These are phyloP conservation scores for Fusarium tuaranense DNA, from an alignment of 2,329 filamentous ascomycete genomes.

Conservation along the genomic window DNA sequence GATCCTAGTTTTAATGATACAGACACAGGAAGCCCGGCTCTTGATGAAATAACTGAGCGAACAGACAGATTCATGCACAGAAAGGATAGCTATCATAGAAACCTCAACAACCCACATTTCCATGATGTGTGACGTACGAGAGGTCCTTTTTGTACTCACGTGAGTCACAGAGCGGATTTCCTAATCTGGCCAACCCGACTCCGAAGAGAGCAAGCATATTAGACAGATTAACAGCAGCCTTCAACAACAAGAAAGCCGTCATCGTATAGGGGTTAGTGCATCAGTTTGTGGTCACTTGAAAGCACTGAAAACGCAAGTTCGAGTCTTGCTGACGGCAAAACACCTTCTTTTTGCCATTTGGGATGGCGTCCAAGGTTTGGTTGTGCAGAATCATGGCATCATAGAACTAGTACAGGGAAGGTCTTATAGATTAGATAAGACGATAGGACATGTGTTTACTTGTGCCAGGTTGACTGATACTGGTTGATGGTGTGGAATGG, in stretches of 20 bases:
- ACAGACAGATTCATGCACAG: too few relatives aligned
- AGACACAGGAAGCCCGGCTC: background rate
- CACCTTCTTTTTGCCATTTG: background rate
- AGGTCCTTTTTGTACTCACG: too few relatives aligned
- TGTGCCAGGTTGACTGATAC: too few relatives aligned
- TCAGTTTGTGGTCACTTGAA: background rate
- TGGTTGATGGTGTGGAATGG: background rate
- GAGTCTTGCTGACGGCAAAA: background rate
- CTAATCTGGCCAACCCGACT: background rate
- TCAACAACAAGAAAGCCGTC: background rate
- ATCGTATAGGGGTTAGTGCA: constrained; percentile 1
- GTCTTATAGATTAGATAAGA: background rate
- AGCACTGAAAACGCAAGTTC: constrained; percentile 2
- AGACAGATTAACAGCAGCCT: too few relatives aligned
- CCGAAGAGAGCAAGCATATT: background rate
- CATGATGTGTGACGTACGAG: too few relatives aligned
- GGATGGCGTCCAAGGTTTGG: background rate
- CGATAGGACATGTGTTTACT: background rate
- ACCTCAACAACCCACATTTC: too few relatives aligned
- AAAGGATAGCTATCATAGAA: too few relatives aligned
- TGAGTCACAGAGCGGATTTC: too few relatives aligned
- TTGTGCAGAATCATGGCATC: background rate
- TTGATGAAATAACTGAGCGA: too few relatives aligned
- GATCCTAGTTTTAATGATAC: background rate
- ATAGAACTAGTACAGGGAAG: background rate